These are phyloP conservation scores for Torulaspora pretoriensis DNA, from an alignment of 1,139 yeast genomes.

Conservation along the genomic window DNA sequence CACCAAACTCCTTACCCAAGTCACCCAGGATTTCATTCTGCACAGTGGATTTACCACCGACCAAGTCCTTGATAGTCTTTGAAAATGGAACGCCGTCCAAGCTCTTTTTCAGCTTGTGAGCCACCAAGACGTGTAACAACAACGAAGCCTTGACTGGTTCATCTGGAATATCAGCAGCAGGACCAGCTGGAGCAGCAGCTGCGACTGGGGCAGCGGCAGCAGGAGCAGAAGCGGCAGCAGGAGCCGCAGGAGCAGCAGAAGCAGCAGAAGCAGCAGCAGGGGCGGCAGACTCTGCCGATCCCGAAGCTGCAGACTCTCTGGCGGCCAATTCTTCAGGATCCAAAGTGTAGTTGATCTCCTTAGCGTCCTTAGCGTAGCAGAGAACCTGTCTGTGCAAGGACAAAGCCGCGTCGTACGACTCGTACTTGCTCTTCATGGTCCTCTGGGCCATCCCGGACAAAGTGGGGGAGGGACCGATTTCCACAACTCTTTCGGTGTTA, in stretches of 20 bases:
- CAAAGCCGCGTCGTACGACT: constrained; percentile 95
- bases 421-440: constrained; percentile 93
- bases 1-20: constrained; percentile 94
- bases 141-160: constrained; percentile 83
- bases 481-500: constrained; percentile 95
- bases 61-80: constrained; percentile 93
- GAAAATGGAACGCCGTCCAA: constrained; percentile 80
- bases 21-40: constrained; percentile 98
- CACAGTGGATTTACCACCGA: constrained; percentile 96
- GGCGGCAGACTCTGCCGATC: constrained; percentile 18
- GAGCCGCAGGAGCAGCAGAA: constrained; percentile 44
- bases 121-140: constrained; percentile 83
- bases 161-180: constrained; percentile 80
- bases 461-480: constrained; percentile 98
- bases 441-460: constrained; percentile 98
- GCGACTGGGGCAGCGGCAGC: constrained; percentile 58
- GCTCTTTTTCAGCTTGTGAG: constrained; percentile 90
- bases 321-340: constrained; percentile 51
- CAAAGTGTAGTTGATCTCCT: constrained; percentile 92
- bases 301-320: constrained; percentile 37
- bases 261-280: constrained; percentile 43
- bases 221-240: constrained; percentile 48
- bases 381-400: constrained; percentile 94
- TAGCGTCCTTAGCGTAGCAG: constrained; percentile 92
- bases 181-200: constrained; percentile 62